Evolutionary conservation across 2,329 filamentous ascomycete species (phyloP).

Genomic region (Trichocomaceae sp.): DNA sequence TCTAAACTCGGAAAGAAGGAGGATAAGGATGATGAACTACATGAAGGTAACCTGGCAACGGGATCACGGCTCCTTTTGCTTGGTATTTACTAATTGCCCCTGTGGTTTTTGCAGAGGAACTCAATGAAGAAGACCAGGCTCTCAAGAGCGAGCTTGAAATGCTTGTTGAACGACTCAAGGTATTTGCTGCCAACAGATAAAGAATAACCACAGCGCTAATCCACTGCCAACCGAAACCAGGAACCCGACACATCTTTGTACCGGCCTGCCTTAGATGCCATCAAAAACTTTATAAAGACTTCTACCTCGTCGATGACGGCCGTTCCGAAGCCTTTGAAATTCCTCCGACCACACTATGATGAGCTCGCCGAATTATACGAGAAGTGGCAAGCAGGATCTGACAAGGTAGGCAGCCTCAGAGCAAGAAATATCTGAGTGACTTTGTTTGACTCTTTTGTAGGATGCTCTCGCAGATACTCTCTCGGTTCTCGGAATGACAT

Average conservation of each 20-base stretch:
- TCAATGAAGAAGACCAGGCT: conserved; percentile 96
- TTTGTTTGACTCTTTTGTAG: conserved; percentile 28
- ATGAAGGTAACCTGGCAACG: conserved; percentile 46
- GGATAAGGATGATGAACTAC: conserved; percentile 57
- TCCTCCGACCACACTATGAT: conserved; percentile 93
- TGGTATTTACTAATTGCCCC: conserved; percentile 23
- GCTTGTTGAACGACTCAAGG: conserved; percentile 90
- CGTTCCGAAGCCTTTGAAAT: conserved; percentile 96
- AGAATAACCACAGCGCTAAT: background rate
- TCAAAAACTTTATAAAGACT: conserved; percentile 98
- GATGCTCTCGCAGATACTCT: conserved; percentile 84
- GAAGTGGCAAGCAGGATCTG: conserved; percentile 72
- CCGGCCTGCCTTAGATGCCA: conserved; percentile 85
- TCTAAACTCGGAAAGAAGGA: conserved; percentile 63
- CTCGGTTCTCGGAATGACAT: conserved; percentile 97
- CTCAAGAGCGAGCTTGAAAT: conserved; percentile 97
- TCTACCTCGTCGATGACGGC: conserved; percentile 99
- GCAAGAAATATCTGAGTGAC: background rate
- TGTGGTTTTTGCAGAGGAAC: conserved; percentile 59
- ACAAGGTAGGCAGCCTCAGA: conserved; percentile 57
- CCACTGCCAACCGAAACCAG: conserved; percentile 39
- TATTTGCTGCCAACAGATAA: conserved; percentile 32
- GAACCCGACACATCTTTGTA: conserved; percentile 83
- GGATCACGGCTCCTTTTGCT: background rate
- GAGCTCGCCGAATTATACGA: conserved; percentile 81